Conservation (phyloP, 768 basidiomycete genomes). For the Lentinula detonsa region DNA sequence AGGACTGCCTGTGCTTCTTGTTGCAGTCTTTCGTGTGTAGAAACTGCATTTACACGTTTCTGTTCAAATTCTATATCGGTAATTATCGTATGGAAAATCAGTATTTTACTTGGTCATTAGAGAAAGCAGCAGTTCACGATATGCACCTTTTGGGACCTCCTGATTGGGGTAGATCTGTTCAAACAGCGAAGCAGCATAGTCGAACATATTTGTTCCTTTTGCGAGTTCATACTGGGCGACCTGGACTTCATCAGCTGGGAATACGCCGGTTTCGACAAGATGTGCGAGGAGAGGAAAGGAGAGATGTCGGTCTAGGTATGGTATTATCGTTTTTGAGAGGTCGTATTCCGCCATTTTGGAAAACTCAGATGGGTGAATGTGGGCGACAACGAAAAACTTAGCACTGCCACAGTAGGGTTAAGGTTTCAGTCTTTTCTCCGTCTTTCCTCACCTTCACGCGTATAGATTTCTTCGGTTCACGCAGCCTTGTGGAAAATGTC, state of each 20-base stretch:
- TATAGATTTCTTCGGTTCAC: neutral
- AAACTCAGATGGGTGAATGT: too few relatives aligned
- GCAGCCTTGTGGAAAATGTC: slow-evolving; percentile 28
- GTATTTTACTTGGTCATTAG: neutral
- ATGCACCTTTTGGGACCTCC: slow-evolving; percentile 61
- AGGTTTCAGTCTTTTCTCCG: neutral
- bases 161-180: slow-evolving; percentile 71
- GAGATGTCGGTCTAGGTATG: slow-evolving; percentile 92
- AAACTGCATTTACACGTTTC: slow-evolving; percentile 77
- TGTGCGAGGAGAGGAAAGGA: slow-evolving; percentile 90
- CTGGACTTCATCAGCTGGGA: slow-evolving; percentile 73
- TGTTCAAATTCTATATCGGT: slow-evolving; percentile 69
- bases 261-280: slow-evolving; percentile 69
- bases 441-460: neutral
- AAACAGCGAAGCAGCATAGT: slow-evolving; percentile 82
- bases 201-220: slow-evolving; percentile 97
- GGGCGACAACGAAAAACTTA: neutral
- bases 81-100: neutral
- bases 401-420: neutral
- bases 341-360: slow-evolving; percentile 63
- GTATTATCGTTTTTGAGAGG: slow-evolving; percentile 84
- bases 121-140: neutral
- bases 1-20: slow-evolving; percentile 90
- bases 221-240: slow-evolving; percentile 96
- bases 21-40: slow-evolving; percentile 77